These are phyloP conservation scores for Pittosporum tobira DNA, from an alignment of 129 eudicot species.

Conservation along the genomic window DNA sequence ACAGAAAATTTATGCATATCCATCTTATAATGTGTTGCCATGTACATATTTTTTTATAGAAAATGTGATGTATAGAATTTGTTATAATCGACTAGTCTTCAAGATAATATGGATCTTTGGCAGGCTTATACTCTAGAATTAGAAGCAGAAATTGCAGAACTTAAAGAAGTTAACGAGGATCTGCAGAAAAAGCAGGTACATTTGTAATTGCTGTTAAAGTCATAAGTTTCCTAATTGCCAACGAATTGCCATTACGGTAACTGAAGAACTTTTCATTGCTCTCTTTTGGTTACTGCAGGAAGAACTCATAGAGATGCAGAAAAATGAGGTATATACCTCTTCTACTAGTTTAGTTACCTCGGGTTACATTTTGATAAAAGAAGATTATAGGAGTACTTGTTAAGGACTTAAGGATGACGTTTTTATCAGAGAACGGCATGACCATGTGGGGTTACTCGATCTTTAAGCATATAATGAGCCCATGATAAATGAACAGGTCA, in stretches of 20 bases:
- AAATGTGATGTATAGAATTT: too few species aligned
- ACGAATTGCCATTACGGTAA: neutral
- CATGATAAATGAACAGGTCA: too few species aligned
- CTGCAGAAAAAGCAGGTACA: conserved; percentile 66
- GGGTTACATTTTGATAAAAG: conserved; percentile 4
- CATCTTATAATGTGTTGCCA: neutral
- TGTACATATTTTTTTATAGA: too few species aligned
- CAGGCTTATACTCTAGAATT: conserved; percentile 87
- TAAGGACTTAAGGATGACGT: neutral
- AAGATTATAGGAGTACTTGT: too few species aligned
- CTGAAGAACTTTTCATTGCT: neutral
- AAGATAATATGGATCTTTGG: neutral
- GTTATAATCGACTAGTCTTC: too few species aligned
- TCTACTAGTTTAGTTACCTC: neutral
- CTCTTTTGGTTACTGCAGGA: conserved; percentile 37
- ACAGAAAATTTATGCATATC: neutral
- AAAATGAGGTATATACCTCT: conserved; percentile 46
- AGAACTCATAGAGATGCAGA: conserved; percentile 67
- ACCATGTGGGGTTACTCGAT: too few species aligned
- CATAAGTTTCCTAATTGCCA: neutral
- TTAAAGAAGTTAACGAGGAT: conserved; percentile 60
- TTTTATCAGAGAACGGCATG: too few species aligned
- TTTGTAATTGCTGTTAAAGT: neutral
- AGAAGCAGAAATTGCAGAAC: conserved; percentile 84
- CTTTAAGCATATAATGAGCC: too few species aligned